Evolutionary conservation across 1,284 basidiomycete genomes (phyloP), one percentile per base, ranked within the genome.

Genomic region (Naganishia sp.): DNA sequence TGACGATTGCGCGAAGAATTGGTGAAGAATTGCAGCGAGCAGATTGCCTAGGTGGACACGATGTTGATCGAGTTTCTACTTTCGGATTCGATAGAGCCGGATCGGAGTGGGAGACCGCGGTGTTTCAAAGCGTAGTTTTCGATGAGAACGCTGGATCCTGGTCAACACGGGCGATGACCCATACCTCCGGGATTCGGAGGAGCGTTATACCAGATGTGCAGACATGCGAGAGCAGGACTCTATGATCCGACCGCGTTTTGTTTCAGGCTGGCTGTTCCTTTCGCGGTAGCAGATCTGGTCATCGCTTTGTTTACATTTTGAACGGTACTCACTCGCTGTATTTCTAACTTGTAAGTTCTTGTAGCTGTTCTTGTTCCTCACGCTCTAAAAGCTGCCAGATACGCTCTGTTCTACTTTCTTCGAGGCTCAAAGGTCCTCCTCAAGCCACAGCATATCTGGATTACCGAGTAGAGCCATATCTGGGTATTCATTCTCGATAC

Each of bases 31-130:
- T 13, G 9, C 23, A 50, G n/a, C n/a, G 18, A n/a, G 18, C 36
- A 42, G 18, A 33, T 13, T 42, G n/a, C 10, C 39, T 21, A 33
- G 15, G 25, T 15, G 36, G 2, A n/a, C 11, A 23, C 33, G 11
- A 55, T 55, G 53, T 55, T 55, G 53, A 55, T 55, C 53, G 53
- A 55, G 18, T 42, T 39, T 55, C 53, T 55, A 55, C 21, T 9
- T 55, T 42, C 33, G 49, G 15, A 4, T 6, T 39, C 53, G 15
- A 9, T 53, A 15, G 31, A 53, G 28, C 28, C 28, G 28, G 15
- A 15, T 53, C 50, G 10, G 50, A 11, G 6, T 1, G 15, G 28
- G 2, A 15, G 3, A n/a, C 16, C n/a, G 18, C 45, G 45, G 15
- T 18, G 6, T 50, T 6, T 6, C 9, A 28, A 10, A 15, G 49